phyloP scores from a whole-genome alignment of 148 eudicot species.

The Rheum nobile region DNA sequence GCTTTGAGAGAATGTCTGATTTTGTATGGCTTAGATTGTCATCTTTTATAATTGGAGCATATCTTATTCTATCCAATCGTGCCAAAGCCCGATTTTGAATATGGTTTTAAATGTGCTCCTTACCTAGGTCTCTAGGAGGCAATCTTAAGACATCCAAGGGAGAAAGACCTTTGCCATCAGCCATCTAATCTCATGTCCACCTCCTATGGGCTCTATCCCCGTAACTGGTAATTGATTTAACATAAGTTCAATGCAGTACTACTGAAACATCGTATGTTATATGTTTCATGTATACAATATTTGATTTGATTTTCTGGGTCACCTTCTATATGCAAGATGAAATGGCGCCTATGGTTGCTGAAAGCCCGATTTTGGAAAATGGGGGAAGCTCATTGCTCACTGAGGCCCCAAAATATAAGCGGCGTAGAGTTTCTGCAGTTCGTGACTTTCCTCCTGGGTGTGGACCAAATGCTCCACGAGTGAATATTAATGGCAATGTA shows the following conservation, averaged over 20 bases:
- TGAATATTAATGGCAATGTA: slow-evolving; percentile 5
- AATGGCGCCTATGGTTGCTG: slow-evolving; percentile 27
- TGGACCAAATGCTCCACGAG: slow-evolving; percentile 34
- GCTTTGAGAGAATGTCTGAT: too few relatives aligned
- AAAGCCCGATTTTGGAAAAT: slow-evolving; percentile 25
- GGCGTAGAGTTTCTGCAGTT: slow-evolving; percentile 47
- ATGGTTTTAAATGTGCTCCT: too few relatives aligned
- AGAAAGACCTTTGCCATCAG: too few relatives aligned
- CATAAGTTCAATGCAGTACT: not conserved
- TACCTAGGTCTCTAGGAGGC: too few relatives aligned
- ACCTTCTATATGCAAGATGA: not conserved
- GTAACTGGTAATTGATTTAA: not conserved
- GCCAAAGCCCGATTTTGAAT: too few relatives aligned
- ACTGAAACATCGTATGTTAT: not conserved
- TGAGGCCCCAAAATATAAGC: slow-evolving; percentile 36
- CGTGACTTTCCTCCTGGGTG: slow-evolving; percentile 71
- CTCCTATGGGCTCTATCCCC: too few relatives aligned
- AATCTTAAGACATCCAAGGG: too few relatives aligned
- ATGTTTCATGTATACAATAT: not conserved
- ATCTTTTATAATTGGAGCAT: too few relatives aligned
- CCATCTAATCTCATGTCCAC: too few relatives aligned
- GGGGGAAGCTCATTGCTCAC: slow-evolving; percentile 15
- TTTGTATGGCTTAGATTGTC: too few relatives aligned
- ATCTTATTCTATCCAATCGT: too few relatives aligned
- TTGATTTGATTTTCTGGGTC: not conserved